These are phyloP conservation scores for Auriscalpium vulgare DNA, from an alignment of 768 basidiomycete species.

Conservation along the genomic window DNA sequence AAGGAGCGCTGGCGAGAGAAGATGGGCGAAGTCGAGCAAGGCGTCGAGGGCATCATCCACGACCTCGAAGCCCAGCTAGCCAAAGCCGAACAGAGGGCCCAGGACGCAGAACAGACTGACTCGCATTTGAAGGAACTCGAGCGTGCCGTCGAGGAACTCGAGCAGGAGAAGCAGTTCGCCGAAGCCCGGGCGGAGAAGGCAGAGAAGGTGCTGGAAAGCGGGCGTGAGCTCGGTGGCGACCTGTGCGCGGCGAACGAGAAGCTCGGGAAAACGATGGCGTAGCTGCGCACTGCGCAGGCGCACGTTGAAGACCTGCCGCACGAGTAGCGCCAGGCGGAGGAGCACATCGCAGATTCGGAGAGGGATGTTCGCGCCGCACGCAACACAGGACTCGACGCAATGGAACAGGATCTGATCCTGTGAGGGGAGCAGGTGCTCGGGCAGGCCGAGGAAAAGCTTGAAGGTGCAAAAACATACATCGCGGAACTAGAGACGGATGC, in stretches of 20 bases:
- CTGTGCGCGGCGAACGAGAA: slow-evolving; percentile 59
- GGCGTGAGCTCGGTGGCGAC: slow-evolving; percentile 61
- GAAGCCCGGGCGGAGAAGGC: slow-evolving; percentile 56
- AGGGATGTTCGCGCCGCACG: slow-evolving; percentile 44
- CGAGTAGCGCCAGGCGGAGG: slow-evolving; percentile 45
- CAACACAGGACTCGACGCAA: slow-evolving; percentile 17
- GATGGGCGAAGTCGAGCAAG: slow-evolving; percentile 64
- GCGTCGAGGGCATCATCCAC: slow-evolving; percentile 58
- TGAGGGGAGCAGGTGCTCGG: slow-evolving; percentile 13
- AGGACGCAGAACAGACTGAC: slow-evolving; percentile 31
- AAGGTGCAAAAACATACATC: slow-evolving; percentile 39
- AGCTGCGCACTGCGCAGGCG: slow-evolving; percentile 50
- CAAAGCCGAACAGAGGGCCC: slow-evolving; percentile 41
- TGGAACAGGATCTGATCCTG: slow-evolving; percentile 17
- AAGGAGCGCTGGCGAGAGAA: slow-evolving; percentile 64
- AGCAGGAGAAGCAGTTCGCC: slow-evolving; percentile 48
- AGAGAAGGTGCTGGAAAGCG: slow-evolving; percentile 53
- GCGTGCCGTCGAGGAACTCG: slow-evolving; percentile 34
- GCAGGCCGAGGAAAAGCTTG: slow-evolving; percentile 23
- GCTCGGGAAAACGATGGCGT: slow-evolving; percentile 43
- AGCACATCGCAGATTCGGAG: slow-evolving; percentile 47
- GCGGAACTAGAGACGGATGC: slow-evolving; percentile 57
- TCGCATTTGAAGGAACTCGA: slow-evolving; percentile 38
- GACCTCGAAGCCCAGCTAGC: slow-evolving; percentile 51
- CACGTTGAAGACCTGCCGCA: slow-evolving; percentile 58